Evolutionary conservation across 2,329 filamentous ascomycete species (phyloP).

Genomic region (Claviceps sp.): DNA sequence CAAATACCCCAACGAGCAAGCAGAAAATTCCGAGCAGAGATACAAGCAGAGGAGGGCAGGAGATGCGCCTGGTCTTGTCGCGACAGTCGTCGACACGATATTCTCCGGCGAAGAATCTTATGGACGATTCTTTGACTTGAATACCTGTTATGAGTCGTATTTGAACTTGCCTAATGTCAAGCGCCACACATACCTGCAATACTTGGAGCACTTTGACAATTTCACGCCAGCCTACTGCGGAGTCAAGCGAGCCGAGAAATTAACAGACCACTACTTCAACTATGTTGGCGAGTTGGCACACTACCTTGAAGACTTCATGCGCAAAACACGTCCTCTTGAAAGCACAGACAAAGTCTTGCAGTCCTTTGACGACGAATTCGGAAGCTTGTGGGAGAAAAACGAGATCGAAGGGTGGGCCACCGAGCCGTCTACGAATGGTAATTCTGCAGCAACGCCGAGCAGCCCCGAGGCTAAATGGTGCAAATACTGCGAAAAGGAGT

Average conservation of each 20-base stretch:
- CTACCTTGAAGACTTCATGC: constrained; percentile 83
- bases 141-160: constrained; percentile 70
- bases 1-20: constrained; percentile 83
- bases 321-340: constrained; percentile 71
- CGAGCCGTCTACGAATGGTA: constrained; percentile 30
- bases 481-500: constrained; percentile 82
- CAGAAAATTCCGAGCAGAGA: constrained; percentile 86
- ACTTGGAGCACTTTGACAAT: constrained; percentile 79
- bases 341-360: constrained; percentile 67
- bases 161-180: constrained; percentile 82
- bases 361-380: constrained; percentile 73
- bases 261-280: constrained; percentile 83
- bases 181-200: constrained; percentile 80
- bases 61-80: constrained; percentile 49
- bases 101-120: constrained; percentile 94
- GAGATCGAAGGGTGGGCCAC: constrained; percentile 66
- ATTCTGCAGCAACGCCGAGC: constrained; percentile 15
- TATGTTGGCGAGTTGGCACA: constrained; percentile 70
- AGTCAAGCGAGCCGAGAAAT: constrained; percentile 68
- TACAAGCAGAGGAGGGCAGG: constrained; percentile 60
- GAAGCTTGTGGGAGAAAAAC: constrained; percentile 66
- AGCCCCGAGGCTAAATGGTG: constrained; percentile 67
- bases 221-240: constrained; percentile 63
- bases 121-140: constrained; percentile 85
- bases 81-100: constrained; percentile 69